phyloP scores from a whole-genome alignment of 2,329 filamentous ascomycete genomes.

The Chaetomiaceae sp. region DNA sequence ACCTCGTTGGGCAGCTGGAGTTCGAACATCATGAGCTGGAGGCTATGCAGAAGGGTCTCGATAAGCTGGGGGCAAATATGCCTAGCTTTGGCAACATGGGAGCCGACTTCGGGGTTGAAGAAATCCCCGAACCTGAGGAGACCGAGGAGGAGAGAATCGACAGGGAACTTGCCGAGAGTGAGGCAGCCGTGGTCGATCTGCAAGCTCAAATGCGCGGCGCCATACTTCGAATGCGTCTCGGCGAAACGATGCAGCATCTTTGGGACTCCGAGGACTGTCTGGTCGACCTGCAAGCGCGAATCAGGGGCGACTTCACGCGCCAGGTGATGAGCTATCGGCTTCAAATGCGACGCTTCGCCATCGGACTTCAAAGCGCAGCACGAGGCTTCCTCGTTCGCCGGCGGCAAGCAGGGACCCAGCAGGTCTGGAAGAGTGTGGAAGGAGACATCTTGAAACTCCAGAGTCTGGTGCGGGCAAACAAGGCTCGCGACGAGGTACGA shows the following conservation, averaged over 20 bases:
- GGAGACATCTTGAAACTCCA: slow-evolving; percentile 72
- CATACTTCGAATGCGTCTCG: slow-evolving; percentile 67
- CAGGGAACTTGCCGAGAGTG: slow-evolving; percentile 72
- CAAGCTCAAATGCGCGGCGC: slow-evolving; percentile 85
- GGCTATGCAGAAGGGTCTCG: slow-evolving; percentile 91
- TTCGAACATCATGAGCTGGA: slow-evolving; percentile 98
- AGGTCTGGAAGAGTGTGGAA: slow-evolving; percentile 64
- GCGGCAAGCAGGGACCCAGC: slow-evolving; percentile 54
- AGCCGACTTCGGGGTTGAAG: slow-evolving; percentile 85
- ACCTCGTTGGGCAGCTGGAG: slow-evolving; percentile 90
- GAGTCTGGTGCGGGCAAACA: slow-evolving; percentile 68
- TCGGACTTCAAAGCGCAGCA: slow-evolving; percentile 72
- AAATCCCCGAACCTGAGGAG: slow-evolving; percentile 63
- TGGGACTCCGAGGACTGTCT: slow-evolving; percentile 81
- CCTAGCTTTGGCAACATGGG: slow-evolving; percentile 97
- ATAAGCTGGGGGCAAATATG: slow-evolving; percentile 92
- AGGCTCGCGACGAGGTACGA: slow-evolving; percentile 53
- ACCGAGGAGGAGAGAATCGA: slow-evolving; percentile 85
- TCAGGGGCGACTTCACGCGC: slow-evolving; percentile 80
- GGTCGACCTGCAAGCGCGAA: slow-evolving; percentile 75
- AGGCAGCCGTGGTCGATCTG: slow-evolving; percentile 65
- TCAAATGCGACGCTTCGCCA: slow-evolving; percentile 74
- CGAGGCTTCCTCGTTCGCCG: slow-evolving; percentile 70
- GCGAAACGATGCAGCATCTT: slow-evolving; percentile 76
- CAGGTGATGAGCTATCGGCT: slow-evolving; percentile 78